Conservation (phyloP, 1,139 yeast genomes). For the Pichiaceae sp. region DNA sequence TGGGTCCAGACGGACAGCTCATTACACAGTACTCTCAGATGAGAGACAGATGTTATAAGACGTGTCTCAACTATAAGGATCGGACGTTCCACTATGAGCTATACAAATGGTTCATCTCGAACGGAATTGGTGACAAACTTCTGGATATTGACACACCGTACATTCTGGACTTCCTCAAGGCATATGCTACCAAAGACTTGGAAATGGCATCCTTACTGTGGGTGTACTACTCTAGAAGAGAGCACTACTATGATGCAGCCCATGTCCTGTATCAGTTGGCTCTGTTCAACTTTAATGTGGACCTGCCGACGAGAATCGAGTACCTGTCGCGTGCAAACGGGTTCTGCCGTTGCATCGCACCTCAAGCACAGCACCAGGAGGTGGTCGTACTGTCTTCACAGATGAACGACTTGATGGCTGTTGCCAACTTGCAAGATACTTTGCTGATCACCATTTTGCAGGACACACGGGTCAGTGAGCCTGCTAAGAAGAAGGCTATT, state of each 20-base stretch:
- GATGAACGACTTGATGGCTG: slow-evolving; percentile 77
- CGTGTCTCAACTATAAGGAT: slow-evolving; percentile 69
- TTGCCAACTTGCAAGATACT: slow-evolving; percentile 85
- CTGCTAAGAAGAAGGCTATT: slow-evolving; percentile 35
- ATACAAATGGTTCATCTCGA: slow-evolving; percentile 85
- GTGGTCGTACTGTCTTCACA: slow-evolving; percentile 62
- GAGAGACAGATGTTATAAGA: slow-evolving; percentile 65
- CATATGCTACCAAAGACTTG: slow-evolving; percentile 58
- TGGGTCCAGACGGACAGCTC: slow-evolving; percentile 24
- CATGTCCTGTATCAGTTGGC: slow-evolving; percentile 69
- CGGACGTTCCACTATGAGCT: slow-evolving; percentile 82
- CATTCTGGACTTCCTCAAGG: slow-evolving; percentile 68
- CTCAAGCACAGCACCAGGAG: slow-evolving; percentile 68
- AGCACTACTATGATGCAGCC: slow-evolving; percentile 76
- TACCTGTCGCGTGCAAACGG: slow-evolving; percentile 89
- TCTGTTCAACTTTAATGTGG: slow-evolving; percentile 61
- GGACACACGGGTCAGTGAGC: slow-evolving; percentile 50
- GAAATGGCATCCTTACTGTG: slow-evolving; percentile 78
- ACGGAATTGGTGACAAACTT: slow-evolving; percentile 69
- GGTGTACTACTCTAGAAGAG: slow-evolving; percentile 82
- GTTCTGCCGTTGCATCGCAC: slow-evolving; percentile 78
- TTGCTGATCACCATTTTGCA: slow-evolving; percentile 47
- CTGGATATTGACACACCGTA: slow-evolving; percentile 76
- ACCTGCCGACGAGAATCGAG: slow-evolving; percentile 71
- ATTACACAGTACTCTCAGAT: slow-evolving; percentile 49